A percentile compares a stretch with the other conserved stretches of the same genome.
Evolutionary conservation across 2,329 filamentous ascomycete genomes (phyloP).

Genomic region (Verticillium albo-atrum): DNA sequence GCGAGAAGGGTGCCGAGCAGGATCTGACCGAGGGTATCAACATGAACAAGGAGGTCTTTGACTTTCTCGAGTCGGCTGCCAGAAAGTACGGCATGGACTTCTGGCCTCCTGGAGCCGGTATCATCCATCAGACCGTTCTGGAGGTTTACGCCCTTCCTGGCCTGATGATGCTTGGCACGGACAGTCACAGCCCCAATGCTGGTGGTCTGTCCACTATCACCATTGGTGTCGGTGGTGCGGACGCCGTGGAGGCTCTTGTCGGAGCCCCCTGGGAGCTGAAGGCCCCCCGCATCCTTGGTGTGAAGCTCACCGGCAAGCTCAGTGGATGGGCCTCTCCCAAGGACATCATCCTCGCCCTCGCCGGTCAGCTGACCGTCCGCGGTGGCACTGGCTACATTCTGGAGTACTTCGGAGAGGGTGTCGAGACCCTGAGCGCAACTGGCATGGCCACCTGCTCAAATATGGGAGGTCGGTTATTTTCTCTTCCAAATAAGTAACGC

Average conservation of each 20-base stretch:
- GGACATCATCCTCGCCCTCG: slow-evolving; percentile 88
- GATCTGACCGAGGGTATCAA: slow-evolving; percentile 82
- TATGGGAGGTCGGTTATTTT: no score
- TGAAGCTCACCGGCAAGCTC: slow-evolving; percentile 77
- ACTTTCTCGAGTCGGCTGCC: slow-evolving; percentile 89
- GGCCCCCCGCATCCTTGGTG: slow-evolving; percentile 85
- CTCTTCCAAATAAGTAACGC: no score
- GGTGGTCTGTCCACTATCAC: slow-evolving; percentile 90
- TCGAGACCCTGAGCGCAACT: slow-evolving; percentile 83
- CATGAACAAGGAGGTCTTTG: slow-evolving; percentile 95
- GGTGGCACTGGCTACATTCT: slow-evolving; percentile 94
- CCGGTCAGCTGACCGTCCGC: slow-evolving; percentile 84
- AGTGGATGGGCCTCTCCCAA: slow-evolving; percentile 92
- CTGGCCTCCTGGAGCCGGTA: slow-evolving; percentile 89
- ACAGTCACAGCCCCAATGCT: slow-evolving; percentile 97
- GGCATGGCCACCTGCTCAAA: slow-evolving; percentile 92
- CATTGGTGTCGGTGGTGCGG: slow-evolving; percentile 94
- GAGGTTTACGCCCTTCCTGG: slow-evolving; percentile 98
- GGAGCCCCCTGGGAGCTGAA: slow-evolving; percentile 97
- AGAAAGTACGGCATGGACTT: slow-evolving; percentile 94
- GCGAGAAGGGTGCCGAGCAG: slow-evolving; percentile 80
- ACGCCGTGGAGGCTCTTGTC: slow-evolving; percentile 94
- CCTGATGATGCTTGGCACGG: slow-evolving; percentile 97
- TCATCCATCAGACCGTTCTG: slow-evolving; percentile 95
- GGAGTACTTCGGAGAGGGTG: slow-evolving; percentile 88